These are phyloP conservation scores for Malus fusca DNA, from an alignment of 306 rosid genomes.

Conservation along the genomic window DNA sequence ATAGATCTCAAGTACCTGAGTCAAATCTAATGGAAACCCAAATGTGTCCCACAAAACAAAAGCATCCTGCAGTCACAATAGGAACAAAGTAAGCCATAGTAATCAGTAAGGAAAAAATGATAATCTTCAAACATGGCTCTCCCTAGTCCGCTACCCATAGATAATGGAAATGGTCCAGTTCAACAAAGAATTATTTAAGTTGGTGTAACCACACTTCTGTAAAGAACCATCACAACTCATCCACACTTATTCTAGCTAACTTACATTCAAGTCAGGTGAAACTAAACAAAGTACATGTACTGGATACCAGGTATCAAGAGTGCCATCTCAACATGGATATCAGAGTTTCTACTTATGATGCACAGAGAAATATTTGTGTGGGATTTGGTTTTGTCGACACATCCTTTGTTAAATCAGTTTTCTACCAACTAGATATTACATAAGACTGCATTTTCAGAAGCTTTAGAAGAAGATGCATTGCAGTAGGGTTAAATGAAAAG, in stretches of 20 bases:
- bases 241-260: not conserved
- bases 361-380: not conserved
- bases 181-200: not conserved
- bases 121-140: not conserved
- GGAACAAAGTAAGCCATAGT: constrained; percentile 9
- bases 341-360: not conserved
- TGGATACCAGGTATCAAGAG: not conserved
- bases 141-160: not conserved
- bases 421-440: not conserved
- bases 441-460: not conserved
- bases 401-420: not conserved
- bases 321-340: not conserved
- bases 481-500: not conserved
- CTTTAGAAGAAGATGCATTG: not conserved
- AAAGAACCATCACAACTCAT: not conserved
- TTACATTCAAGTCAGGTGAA: not conserved
- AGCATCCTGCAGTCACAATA: constrained; percentile 62
- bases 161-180: not conserved
- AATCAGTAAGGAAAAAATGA: not conserved
- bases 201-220: not conserved
- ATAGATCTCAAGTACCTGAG: constrained; percentile 57
- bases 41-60: constrained; percentile 94
- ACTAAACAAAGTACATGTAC: not conserved
- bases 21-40: constrained; percentile 94
- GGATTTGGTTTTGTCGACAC: not conserved